A percentile compares a stretch with the other conserved stretches of the same genome.
These are phyloP conservation scores for Leishmania lainsoni DNA, from an alignment of 208 protist species.

Conservation along the genomic window DNA sequence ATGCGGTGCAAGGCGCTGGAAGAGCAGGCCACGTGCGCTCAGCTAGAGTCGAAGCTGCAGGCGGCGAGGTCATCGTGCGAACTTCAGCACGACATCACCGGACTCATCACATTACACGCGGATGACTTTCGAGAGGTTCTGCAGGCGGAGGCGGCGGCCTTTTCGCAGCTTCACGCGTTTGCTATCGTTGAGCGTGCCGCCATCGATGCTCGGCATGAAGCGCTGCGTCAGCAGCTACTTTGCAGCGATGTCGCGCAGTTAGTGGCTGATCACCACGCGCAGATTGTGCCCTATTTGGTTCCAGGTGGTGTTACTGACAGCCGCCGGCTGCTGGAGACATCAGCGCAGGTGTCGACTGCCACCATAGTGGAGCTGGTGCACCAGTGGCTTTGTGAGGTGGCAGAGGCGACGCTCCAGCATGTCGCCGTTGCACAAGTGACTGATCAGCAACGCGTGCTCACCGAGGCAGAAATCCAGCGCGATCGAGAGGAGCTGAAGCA, in stretches of 20 bases:
- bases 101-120: constrained; percentile 1
- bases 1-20: background rate
- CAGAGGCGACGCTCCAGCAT: constrained; percentile 1
- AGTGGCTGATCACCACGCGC: constrained; percentile 1
- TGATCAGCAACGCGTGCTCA: background rate
- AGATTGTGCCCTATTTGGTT: background rate
- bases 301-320: background rate
- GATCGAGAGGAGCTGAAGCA: background rate
- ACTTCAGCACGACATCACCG: background rate
- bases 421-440: background rate
- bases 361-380: background rate
- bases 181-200: background rate
- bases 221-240: constrained; percentile 7
- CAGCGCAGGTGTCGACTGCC: background rate
- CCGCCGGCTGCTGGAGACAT: background rate
- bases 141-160: background rate
- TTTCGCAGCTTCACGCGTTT: background rate
- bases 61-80: background rate
- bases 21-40: background rate
- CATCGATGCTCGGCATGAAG: background rate
- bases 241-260: background rate
- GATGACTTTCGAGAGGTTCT: background rate
- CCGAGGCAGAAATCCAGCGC: background rate
- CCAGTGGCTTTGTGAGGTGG: background rate
- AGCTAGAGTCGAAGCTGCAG: background rate